Percentiles rank a stretch among this genome's conserved stretches.
Conservation (phyloP, 768 basidiomycete species). For the Mycena kentingensis region DNA sequence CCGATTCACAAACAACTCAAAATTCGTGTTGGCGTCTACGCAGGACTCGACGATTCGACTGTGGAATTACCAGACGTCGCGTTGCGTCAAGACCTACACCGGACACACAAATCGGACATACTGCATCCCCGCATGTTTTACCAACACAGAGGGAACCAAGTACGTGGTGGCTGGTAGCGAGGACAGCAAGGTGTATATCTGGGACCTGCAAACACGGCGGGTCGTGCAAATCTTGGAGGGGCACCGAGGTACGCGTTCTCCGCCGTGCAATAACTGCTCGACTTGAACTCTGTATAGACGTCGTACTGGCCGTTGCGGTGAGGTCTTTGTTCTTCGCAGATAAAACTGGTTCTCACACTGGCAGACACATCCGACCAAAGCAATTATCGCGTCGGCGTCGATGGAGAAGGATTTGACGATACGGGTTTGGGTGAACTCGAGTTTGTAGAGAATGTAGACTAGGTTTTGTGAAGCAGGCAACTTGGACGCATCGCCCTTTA, state of each 20-base stretch:
- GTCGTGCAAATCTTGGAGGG: constrained; percentile 75
- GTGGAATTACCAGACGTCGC: constrained; percentile 91
- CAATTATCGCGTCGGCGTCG: constrained; percentile 83
- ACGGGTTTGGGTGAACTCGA: constrained; percentile 71
- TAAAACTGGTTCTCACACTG: not conserved
- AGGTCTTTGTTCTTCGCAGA: constrained; percentile 28
- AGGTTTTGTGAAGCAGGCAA: too few species aligned
- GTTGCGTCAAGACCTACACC: constrained; percentile 89
- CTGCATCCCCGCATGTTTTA: constrained; percentile 72
- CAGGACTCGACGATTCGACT: constrained; percentile 93
- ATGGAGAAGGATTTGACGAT: constrained; percentile 89
- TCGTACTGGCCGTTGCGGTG: constrained; percentile 80
- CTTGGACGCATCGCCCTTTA: too few species aligned
- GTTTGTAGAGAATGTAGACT: constrained; percentile 1
- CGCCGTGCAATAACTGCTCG: constrained; percentile 1
- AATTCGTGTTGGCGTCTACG: constrained; percentile 85
- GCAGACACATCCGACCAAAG: constrained; percentile 75
- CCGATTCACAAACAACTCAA: constrained; percentile 89
- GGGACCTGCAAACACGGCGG: constrained; percentile 85
- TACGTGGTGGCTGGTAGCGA: constrained; percentile 90
- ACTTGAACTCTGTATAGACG: constrained; percentile 40
- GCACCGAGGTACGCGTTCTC: constrained; percentile 63
- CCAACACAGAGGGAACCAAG: constrained; percentile 51
- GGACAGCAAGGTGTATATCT: constrained; percentile 84
- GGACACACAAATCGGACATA: constrained; percentile 88